These are phyloP conservation scores for Acephala macrosclerotiorum DNA, from an alignment of 2,329 filamentous ascomycete species.

Conservation along the genomic window DNA sequence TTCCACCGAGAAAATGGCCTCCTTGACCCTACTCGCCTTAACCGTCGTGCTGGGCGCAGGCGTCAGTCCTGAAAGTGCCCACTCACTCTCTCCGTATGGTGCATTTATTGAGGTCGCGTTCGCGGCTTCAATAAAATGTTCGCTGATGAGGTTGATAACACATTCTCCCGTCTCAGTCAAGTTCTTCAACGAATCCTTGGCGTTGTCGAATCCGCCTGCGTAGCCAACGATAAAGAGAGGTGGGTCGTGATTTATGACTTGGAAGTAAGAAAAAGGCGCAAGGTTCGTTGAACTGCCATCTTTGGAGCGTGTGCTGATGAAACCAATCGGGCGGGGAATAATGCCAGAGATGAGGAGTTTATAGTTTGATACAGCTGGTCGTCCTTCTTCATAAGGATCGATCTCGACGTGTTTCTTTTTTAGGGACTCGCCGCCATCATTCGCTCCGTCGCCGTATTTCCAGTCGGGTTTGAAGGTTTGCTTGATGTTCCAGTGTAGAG, in stretches of 20 bases:
- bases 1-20: slow-evolving; percentile 86
- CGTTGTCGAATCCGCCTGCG: slow-evolving; percentile 51
- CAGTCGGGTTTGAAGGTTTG: slow-evolving; percentile 71
- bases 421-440: slow-evolving; percentile 54
- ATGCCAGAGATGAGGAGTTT: slow-evolving; percentile 88
- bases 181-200: slow-evolving; percentile 84
- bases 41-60: slow-evolving; percentile 72
- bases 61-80: slow-evolving; percentile 79
- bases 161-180: slow-evolving; percentile 76
- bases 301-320: slow-evolving; percentile 60
- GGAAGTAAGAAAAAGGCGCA: slow-evolving; percentile 88
- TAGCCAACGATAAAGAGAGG: slow-evolving; percentile 77
- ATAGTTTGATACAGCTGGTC: slow-evolving; percentile 79
- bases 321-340: slow-evolving; percentile 81
- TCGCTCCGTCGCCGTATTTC: slow-evolving; percentile 71
- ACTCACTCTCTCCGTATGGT: slow-evolving; percentile 80
- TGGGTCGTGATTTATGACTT: slow-evolving; percentile 84
- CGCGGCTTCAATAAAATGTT: slow-evolving; percentile 86
- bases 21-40: slow-evolving; percentile 74
- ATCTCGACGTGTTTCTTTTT: slow-evolving; percentile 74
- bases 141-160: slow-evolving; percentile 86
- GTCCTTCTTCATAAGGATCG: slow-evolving; percentile 77
- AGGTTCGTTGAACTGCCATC: slow-evolving; percentile 77
- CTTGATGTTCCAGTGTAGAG: slow-evolving; percentile 59
- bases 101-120: slow-evolving; percentile 83